Conservation (phyloP, 345 rosid species). For the Nephelium lappaceum region DNA sequence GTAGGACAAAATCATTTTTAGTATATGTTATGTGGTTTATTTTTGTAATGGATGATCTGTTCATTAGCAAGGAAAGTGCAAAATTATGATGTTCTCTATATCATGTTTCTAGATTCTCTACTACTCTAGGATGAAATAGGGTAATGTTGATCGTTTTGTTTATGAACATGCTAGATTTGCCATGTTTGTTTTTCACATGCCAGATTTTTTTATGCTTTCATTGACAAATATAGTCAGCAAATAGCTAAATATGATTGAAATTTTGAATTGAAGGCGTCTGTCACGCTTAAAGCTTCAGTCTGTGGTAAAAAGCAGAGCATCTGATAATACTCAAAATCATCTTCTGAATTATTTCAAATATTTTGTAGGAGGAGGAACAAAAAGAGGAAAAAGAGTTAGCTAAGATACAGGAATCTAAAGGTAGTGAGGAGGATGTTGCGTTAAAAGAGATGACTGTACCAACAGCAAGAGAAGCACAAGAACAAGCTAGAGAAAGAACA, state of each 20-base stretch:
- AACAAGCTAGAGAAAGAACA: conserved; percentile 71
- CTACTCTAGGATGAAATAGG: not conserved
- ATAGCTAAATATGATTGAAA: not conserved
- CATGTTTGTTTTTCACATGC: not conserved
- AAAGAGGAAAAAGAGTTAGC: conserved; percentile 74
- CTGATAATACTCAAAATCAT: conserved; percentile 1
- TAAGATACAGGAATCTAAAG: conserved; percentile 57
- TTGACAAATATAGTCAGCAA: not conserved
- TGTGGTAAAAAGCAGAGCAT: not conserved
- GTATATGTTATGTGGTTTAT: conserved; percentile 5
- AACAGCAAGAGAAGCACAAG: conserved; percentile 72
- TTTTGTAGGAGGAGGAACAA: conserved; percentile 81
- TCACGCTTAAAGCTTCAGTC: not conserved
- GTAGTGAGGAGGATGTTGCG: conserved; percentile 68
- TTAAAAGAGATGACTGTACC: conserved; percentile 70
- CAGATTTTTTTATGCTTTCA: no score
- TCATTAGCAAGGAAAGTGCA: not conserved
- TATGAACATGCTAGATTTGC: not conserved
- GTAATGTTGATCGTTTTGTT: not conserved
- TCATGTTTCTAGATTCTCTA: not conserved
- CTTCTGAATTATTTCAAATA: conserved; percentile 19
- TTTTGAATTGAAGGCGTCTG: not conserved
- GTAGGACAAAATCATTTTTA: conserved; percentile 7
- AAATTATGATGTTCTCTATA: not conserved
- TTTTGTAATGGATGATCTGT: not conserved